These are phyloP conservation scores for Amylocarpus encephaloides DNA, from an alignment of 2,329 filamentous ascomycete genomes.

Conservation along the genomic window DNA sequence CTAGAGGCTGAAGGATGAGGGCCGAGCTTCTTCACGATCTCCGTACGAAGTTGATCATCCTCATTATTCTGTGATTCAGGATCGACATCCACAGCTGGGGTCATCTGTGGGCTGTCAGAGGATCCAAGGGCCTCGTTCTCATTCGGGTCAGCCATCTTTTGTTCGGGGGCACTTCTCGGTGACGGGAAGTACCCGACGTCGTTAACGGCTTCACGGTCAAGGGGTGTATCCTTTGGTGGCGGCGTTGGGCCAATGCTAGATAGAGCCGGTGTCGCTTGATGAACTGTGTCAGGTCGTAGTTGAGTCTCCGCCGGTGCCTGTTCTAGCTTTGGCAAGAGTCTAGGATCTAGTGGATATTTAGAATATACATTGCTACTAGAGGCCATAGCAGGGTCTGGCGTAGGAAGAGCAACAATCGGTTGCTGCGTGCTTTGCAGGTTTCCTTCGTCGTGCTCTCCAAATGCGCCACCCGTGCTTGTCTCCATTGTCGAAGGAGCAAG, in stretches of 20 bases:
- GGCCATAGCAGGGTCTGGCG: constrained; percentile 21
- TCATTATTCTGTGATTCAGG: constrained; percentile 42
- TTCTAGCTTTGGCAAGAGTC: constrained; percentile 18
- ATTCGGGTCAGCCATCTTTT: constrained; percentile 3
- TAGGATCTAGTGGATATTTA: constrained; percentile 21
- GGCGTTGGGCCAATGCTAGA: constrained; percentile 40
- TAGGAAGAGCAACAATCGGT: constrained; percentile 14
- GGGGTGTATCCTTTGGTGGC: constrained; percentile 38
- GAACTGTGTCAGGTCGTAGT: constrained; percentile 18
- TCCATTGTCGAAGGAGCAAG: constrained; percentile 35
- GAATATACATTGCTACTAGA: constrained; percentile 23
- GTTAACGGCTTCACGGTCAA: not conserved
- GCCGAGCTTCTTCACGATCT: constrained; percentile 66
- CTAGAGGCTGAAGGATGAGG: constrained; percentile 35
- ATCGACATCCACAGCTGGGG: constrained; percentile 22
- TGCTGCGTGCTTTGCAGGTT: constrained; percentile 4
- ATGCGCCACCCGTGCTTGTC: constrained; percentile 38
- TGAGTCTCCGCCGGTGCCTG: constrained; percentile 20
- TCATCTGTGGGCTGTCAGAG: constrained; percentile 9
- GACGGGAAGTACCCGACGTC: constrained; percentile 14
- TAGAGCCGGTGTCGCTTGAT: constrained; percentile 30
- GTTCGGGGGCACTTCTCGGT: constrained; percentile 11
- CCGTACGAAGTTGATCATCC: constrained; percentile 64
- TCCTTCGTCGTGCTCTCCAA: constrained; percentile 30
- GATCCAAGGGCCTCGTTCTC: constrained; percentile 9